Percentiles rank a stretch among this genome's conserved stretches.
These are phyloP conservation scores for Pichia sp. DNA, from an alignment of 1,139 yeast species.

Conservation along the genomic window DNA sequence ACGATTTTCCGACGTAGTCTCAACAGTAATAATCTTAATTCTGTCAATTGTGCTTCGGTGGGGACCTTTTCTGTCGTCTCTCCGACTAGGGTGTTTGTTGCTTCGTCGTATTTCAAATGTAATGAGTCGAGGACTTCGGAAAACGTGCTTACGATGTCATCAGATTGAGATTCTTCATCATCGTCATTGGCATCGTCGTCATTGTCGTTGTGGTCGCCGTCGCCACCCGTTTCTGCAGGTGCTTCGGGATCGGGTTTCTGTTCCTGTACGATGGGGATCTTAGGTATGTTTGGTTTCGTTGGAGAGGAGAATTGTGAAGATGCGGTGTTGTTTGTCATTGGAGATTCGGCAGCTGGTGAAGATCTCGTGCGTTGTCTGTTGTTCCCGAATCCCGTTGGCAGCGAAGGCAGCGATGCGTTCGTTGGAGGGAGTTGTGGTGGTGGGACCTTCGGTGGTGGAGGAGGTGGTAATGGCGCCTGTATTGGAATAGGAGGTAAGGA, in stretches of 20 bases:
- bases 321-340: background rate
- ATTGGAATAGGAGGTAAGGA: conserved; percentile 2
- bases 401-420: background rate
- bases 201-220: too few relatives aligned
- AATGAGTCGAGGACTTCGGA: background rate
- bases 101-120: background rate
- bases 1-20: conserved; percentile 4
- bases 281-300: background rate
- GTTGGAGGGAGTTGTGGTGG: background rate
- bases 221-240: too few relatives aligned
- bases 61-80: background rate
- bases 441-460: background rate
- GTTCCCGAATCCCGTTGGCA: background rate
- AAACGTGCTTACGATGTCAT: background rate
- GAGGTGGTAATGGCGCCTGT: background rate
- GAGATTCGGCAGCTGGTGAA: background rate
- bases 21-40: background rate
- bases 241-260: too few relatives aligned
- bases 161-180: background rate
- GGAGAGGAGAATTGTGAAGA: too few relatives aligned
- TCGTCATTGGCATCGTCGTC: too few relatives aligned
- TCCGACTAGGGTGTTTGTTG: background rate
- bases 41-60: background rate
- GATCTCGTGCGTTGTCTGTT: conserved; percentile 1
- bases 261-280: too few relatives aligned